Base-by-base conservation (phyloP, 768 basidiomycete genomes). In the Hypsizygus marmoreus region DNA sequence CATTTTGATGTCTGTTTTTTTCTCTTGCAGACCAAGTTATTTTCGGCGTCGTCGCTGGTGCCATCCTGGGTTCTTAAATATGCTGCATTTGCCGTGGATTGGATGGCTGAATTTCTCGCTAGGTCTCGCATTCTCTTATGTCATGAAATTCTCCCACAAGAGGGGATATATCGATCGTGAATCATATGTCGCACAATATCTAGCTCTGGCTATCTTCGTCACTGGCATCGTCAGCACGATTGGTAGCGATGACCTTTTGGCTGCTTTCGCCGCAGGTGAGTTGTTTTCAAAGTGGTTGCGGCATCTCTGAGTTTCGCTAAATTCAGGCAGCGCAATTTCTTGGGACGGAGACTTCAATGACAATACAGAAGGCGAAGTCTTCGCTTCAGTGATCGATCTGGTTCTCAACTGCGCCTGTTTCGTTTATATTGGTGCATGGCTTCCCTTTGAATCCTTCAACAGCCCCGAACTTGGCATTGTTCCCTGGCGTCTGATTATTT, bases 381-480 rank as follows among this genome's bases (percentile, higher is more conserved):
- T 99, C 62, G 86, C 91, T 1, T 86, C 91, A 19, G 89, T 97
- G 31, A 84, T 98, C 51, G 91, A 97, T 63, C 79, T 97, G 50
- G 74, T 97, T 19, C 73, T 91, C 43, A 91, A 90, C 55, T 87
- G 86, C 50, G 83, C 70, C 2, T 87, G 86, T 64, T 91, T 91
- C 64, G 73, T 91, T 20, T 91, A 91, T 60, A 88, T 80, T 32
- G 97, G 95, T 20, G 94, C 95, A 2, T 93, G 94, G 84, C 64
- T 90, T 9, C 86, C 86, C 0, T 88, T 90, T 55, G 53, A 71
- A 6, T 54, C 68, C 7, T 89, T 86, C 61, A 74, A 79, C 38
- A 63, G 63, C 5, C 73, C 78, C 2, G 75, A 74, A 6, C 66
- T 89, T 6, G 82, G 82, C 1, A 76, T 91, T 38, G 71, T 65